Conservation (phyloP, 2,329 filamentous ascomycete species). For the Curvularia verruculosa region DNA sequence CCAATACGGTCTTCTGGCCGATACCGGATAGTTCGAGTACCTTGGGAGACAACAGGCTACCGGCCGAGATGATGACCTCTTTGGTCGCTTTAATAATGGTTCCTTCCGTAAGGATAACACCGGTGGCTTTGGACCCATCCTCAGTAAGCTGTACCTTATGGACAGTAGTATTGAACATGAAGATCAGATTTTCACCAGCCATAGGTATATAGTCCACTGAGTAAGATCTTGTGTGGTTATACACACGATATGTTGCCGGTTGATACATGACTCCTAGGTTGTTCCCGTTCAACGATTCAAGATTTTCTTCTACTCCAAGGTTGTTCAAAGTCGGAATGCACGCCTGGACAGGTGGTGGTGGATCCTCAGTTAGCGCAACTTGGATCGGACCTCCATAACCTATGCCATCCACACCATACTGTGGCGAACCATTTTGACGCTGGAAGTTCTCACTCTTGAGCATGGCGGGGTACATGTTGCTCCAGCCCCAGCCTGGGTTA, state of each 20-base stretch:
- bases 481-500: slow-evolving; percentile 62
- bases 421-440: slow-evolving; percentile 18
- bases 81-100: slow-evolving; percentile 33
- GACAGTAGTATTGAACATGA: slow-evolving; percentile 46
- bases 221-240: slow-evolving; percentile 57
- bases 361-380: slow-evolving; percentile 48
- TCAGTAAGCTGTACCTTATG: slow-evolving; percentile 45
- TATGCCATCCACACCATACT: slow-evolving; percentile 34
- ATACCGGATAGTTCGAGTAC: slow-evolving; percentile 33
- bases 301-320: slow-evolving; percentile 50
- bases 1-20: slow-evolving; percentile 18
- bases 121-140: slow-evolving; percentile 25
- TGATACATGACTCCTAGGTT: slow-evolving; percentile 58
- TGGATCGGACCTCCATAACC: slow-evolving; percentile 39
- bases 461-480: slow-evolving; percentile 48
- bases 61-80: slow-evolving; percentile 34
- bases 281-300: slow-evolving; percentile 56
- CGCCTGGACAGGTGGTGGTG: slow-evolving; percentile 51
- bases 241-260: slow-evolving; percentile 56
- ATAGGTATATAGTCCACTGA: slow-evolving; percentile 52
- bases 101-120: slow-evolving; percentile 35
- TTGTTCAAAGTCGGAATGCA: slow-evolving; percentile 56
- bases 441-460: slow-evolving; percentile 38
- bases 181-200: slow-evolving; percentile 51
- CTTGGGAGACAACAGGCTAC: slow-evolving; percentile 26